These are phyloP conservation scores for Infundibulicybe gibba DNA, from an alignment of 768 basidiomycete species.

Conservation along the genomic window DNA sequence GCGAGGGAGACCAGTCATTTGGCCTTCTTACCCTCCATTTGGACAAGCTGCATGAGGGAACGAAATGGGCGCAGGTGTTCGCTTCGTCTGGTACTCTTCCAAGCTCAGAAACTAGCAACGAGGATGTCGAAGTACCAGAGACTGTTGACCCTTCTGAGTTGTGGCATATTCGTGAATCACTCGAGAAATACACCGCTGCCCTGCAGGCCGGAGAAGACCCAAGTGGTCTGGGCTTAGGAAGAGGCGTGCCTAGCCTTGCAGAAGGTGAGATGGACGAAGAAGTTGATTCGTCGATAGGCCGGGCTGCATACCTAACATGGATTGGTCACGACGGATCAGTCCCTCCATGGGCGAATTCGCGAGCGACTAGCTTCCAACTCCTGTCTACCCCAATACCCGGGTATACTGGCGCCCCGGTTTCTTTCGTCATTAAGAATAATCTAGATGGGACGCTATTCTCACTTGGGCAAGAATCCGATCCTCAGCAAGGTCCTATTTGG, in stretches of 20 bases:
- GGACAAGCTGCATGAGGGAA: conserved; percentile 80
- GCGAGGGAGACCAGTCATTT: conserved; percentile 61
- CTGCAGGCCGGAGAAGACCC: conserved; percentile 55
- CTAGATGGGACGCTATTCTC: conserved; percentile 70
- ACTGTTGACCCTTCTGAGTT: conserved; percentile 86
- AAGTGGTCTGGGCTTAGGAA: conserved; percentile 60
- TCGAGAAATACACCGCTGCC: conserved; percentile 83
- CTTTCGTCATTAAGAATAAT: conserved; percentile 66
- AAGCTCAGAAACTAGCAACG: conserved; percentile 23
- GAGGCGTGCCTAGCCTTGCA: conserved; percentile 74
- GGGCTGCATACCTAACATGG: conserved; percentile 64
- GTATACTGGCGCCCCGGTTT: conserved; percentile 16
- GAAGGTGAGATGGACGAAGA: conserved; percentile 93
- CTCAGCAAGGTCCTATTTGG: conserved; percentile 43
- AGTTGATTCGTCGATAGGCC: conserved; percentile 73
- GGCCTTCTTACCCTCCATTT: conserved; percentile 81
- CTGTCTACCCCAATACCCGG: conserved; percentile 77
- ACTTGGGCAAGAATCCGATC: conserved; percentile 29
- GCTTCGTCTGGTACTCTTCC: conserved; percentile 36
- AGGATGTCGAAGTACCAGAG: conserved; percentile 75
- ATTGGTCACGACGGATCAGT: conserved; percentile 46
- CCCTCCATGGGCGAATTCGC: conserved; percentile 37
- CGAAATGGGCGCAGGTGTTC: conserved; percentile 88
- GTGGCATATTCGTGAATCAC: conserved; percentile 68
- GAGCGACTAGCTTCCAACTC: conserved; percentile 40